phyloP scores from a whole-genome alignment of 179 eudicot genomes.

The Amaranthus tricolor region DNA sequence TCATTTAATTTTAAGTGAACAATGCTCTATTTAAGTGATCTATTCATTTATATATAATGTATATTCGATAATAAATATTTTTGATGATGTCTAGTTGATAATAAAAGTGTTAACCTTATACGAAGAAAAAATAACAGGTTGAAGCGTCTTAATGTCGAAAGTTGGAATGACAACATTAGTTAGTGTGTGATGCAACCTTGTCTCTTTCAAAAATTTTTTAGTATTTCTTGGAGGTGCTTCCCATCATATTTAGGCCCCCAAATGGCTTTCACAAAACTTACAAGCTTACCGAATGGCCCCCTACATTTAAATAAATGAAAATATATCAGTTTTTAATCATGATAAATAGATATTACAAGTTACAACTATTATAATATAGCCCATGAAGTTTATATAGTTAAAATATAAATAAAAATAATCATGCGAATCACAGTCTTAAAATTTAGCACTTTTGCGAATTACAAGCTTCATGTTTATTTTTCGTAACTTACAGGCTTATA shows the following conservation, averaged over 20 bases:
- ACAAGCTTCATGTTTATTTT: no score
- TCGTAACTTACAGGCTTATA: no score
- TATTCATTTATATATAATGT: not conserved
- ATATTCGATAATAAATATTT: no score
- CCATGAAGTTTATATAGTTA: no score
- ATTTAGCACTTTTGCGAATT: no score
- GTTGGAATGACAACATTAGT: constrained; percentile 54
- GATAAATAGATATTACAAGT: no score
- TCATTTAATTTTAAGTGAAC: no score
- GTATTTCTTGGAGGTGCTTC: constrained; percentile 31
- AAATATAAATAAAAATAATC: no score
- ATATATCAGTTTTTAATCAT: no score
- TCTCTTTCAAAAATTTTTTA: constrained; percentile 23
- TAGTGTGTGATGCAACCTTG: constrained; percentile 40
- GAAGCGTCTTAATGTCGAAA: constrained; percentile 56
- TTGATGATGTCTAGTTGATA: not conserved
- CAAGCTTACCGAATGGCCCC: constrained; percentile 23
- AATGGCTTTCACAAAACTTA: constrained; percentile 29
- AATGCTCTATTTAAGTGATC: no score
- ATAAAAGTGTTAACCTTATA: constrained; percentile 30
- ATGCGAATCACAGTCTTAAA: no score
- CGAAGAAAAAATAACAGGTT: constrained; percentile 51
- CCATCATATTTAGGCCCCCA: constrained; percentile 56
- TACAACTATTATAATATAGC: no score
- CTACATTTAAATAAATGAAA: constrained; percentile 2